phyloP scores from a whole-genome alignment of 345 rosid species.

The Lepidium sativum region DNA sequence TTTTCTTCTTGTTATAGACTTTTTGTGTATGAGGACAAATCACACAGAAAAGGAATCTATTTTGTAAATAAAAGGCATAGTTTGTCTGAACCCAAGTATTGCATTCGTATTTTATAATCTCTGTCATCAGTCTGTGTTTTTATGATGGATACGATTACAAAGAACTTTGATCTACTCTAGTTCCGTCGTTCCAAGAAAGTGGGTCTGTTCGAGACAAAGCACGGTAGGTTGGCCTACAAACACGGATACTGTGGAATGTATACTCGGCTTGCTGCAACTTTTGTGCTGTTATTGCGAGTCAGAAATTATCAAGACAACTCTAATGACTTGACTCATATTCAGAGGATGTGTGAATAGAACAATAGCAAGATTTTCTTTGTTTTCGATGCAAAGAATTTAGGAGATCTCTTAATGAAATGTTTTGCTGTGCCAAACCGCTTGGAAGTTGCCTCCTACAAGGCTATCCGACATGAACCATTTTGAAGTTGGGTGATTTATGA shows the following conservation, averaged over 20 bases:
- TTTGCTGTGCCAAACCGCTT: not conserved
- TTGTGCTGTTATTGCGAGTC: not conserved
- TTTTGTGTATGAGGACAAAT: conserved; percentile 3
- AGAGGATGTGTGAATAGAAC: not conserved
- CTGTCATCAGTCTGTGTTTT: conserved; percentile 10
- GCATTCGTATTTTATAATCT: not conserved
- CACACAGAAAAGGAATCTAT: not conserved
- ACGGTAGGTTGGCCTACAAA: not conserved
- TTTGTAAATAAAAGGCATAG: conserved; percentile 26
- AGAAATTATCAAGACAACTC: not conserved
- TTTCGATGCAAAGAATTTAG: not conserved
- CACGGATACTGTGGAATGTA: not conserved
- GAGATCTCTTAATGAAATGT: not conserved
- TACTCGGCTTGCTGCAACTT: not conserved
- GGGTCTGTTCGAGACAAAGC: not conserved
- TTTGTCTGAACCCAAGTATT: not conserved
- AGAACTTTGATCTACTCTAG: not conserved
- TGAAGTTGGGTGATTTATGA: not conserved
- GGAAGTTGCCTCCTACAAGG: not conserved
- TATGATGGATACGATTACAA: not conserved
- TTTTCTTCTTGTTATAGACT: conserved; percentile 20
- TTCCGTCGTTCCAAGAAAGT: not conserved
- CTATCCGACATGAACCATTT: not conserved
- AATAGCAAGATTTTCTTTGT: not conserved
- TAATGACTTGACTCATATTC: not conserved